Evolutionary conservation across 306 rosid species (phyloP).

Genomic region (Cicer yamashitae): DNA sequence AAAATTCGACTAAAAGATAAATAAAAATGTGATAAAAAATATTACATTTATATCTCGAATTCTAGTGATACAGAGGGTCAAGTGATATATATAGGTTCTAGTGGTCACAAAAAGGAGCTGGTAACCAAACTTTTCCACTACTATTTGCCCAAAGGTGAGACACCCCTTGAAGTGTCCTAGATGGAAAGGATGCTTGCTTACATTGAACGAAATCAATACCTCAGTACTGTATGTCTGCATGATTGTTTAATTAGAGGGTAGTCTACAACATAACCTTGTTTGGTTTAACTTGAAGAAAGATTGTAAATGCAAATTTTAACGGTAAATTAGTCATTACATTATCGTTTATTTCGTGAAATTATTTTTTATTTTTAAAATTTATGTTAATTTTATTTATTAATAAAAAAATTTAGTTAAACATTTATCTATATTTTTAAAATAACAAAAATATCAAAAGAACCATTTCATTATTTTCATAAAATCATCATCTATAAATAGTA

Average conservation of each 20-base stretch:
- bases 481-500: too few relatives aligned
- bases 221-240: not conserved
- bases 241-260: slow-evolving; percentile 33
- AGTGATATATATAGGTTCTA: not conserved
- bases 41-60: too few relatives aligned
- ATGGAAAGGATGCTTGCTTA: slow-evolving; percentile 52
- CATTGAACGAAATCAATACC: slow-evolving; percentile 61
- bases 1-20: too few relatives aligned
- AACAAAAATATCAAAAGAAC: too few relatives aligned
- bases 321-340: slow-evolving; percentile 36
- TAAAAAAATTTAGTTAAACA: too few relatives aligned
- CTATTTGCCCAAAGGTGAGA: slow-evolving; percentile 49
- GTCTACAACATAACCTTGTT: slow-evolving; percentile 36
- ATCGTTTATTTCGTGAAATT: too few relatives aligned
- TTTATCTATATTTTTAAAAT: too few relatives aligned
- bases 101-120: slow-evolving; percentile 74
- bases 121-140: slow-evolving; percentile 76
- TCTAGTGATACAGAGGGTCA: too few relatives aligned
- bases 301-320: not conserved
- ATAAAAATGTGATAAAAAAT: too few relatives aligned
- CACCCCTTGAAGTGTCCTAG: slow-evolving; percentile 52
- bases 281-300: slow-evolving; percentile 6
- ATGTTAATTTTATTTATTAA: too few relatives aligned
- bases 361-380: too few relatives aligned
- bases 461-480: too few relatives aligned